phyloP scores from a whole-genome alignment of 208 protist species.

The Acanthamoeba royreba region DNA sequence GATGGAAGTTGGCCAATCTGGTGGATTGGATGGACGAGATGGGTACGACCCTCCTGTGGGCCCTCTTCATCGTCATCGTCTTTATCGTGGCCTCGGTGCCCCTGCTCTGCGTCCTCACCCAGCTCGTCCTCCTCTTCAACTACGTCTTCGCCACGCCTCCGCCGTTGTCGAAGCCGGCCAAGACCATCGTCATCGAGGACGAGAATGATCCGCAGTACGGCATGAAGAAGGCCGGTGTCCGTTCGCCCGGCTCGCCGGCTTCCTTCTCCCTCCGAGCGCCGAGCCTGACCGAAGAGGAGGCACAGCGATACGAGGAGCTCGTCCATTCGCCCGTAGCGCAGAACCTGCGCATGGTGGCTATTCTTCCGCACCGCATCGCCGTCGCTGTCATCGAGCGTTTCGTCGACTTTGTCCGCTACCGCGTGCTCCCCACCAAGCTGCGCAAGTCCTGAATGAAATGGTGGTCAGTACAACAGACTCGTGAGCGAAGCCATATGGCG shows the following conservation, averaged over 20 bases:
- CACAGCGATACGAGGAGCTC: not conserved
- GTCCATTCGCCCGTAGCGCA: not conserved
- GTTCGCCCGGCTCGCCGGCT: not conserved
- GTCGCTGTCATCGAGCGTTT: not conserved
- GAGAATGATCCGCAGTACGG: not conserved
- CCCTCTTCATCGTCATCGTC: not conserved
- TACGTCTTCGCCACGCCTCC: not conserved
- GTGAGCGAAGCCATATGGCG: too few species aligned
- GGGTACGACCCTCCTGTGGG: not conserved
- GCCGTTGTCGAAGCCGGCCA: not conserved
- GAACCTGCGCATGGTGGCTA: not conserved
- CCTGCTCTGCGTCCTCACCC: not conserved
- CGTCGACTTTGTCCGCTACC: not conserved
- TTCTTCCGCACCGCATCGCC: not conserved
- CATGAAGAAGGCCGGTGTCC: not conserved
- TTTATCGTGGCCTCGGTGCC: not conserved
- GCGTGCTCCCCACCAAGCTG: too few species aligned
- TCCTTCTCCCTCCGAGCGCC: not conserved
- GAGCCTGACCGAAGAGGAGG: not conserved
- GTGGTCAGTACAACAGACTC: too few species aligned
- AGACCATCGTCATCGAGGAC: not conserved
- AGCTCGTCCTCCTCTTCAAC: not conserved
- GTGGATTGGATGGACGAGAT: not conserved
- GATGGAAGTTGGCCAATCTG: not conserved
- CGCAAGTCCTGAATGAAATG: not conserved